These are phyloP conservation scores for Diaporthe citri DNA, from an alignment of 2,329 filamentous ascomycete species.

Conservation along the genomic window DNA sequence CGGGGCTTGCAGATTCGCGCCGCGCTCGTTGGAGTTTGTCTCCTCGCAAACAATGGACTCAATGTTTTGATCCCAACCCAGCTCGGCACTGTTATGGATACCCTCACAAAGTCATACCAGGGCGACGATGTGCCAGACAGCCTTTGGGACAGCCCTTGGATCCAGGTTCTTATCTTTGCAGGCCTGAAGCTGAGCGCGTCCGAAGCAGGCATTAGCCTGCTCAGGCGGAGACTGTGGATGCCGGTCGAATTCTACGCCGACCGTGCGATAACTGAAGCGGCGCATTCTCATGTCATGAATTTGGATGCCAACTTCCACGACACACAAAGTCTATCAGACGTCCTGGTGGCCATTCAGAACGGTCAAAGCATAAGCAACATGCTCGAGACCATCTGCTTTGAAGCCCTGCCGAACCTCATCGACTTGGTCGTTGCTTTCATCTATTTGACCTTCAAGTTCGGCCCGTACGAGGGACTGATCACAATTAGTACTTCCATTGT, in stretches of 20 bases:
- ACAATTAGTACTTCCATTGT: conserved; percentile 69
- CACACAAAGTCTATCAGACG: conserved; percentile 70
- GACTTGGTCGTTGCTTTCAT: conserved; percentile 71
- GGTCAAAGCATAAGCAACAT: conserved; percentile 67
- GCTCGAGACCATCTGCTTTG: conserved; percentile 70
- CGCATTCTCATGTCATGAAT: conserved; percentile 71
- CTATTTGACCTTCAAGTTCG: conserved; percentile 70
- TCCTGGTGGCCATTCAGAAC: conserved; percentile 68
- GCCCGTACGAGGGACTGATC: conserved; percentile 73
- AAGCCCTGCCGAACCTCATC: conserved; percentile 70
- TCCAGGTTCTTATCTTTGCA: conserved; percentile 65
- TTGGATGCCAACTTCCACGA: conserved; percentile 73
- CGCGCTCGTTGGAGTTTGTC: conserved; percentile 73
- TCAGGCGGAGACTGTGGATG: conserved; percentile 68
- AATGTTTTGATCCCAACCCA: conserved; percentile 86
- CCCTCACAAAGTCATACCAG: conserved; percentile 60
- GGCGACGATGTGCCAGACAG: background rate
- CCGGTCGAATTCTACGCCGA: conserved; percentile 70
- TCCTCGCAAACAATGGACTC: conserved; percentile 78
- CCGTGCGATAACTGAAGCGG: conserved; percentile 65
- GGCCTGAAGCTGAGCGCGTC: conserved; percentile 65
- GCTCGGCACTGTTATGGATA: conserved; percentile 82
- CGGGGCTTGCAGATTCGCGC: conserved; percentile 76
- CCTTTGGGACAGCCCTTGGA: conserved; percentile 55
- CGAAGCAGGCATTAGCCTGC: conserved; percentile 65